Base-by-base conservation (phyloP, 768 basidiomycete species). In the Lepiota venenata region DNA sequence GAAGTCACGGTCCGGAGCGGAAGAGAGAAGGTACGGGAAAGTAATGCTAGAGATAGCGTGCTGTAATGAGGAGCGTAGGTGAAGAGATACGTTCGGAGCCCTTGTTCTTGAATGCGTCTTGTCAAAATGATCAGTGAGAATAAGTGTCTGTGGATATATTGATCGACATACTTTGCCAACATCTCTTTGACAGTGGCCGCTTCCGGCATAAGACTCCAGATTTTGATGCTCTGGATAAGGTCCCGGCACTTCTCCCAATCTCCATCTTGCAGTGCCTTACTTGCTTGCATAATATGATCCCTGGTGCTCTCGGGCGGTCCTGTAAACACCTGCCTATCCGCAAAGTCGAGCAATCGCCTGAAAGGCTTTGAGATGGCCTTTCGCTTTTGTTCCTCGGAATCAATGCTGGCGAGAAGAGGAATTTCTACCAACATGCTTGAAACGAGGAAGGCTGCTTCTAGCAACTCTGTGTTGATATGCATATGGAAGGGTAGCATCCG, bases 341-440 rank as follows among this genome's bases (percentile, higher is more conserved):
- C 95, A 64, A 97, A 95, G 71, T 99, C 97, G 49, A 99, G 76
- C 57, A 98, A 73, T 42, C 96, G 82, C 36, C 95, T 84, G 84
- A 98, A 99, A 21, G 94, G 92, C 68, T 98, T 95, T n/a, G 92
- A 94, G 56, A 96, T 91, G 1, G 85, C 81, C 72, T 96, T 93
- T 62, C 96, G 85, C 73, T 88, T 93, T 71, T 86, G 82, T 70
- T 97, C 94, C 66, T 98, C 94, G 2, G 89, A 90, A 59, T 97
- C 93, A 57, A 94, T 91, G 68, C 90, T 93, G 3, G 97, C 97
- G 15, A 98, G 75, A 20, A 98, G 73, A 2, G 97, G 97, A 15
- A 99, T 94, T 73, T 98, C 97, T 37, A 98, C 88, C 36, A 99
- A 81, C 97, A 99, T 99, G 73, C 95, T 98, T 14, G 93, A 95